A percentile compares a stretch with the other conserved stretches of the same genome.
phyloP scores from a whole-genome alignment of 495 filamentous ascomycete genomes.

The Neurospora sp. region DNA sequence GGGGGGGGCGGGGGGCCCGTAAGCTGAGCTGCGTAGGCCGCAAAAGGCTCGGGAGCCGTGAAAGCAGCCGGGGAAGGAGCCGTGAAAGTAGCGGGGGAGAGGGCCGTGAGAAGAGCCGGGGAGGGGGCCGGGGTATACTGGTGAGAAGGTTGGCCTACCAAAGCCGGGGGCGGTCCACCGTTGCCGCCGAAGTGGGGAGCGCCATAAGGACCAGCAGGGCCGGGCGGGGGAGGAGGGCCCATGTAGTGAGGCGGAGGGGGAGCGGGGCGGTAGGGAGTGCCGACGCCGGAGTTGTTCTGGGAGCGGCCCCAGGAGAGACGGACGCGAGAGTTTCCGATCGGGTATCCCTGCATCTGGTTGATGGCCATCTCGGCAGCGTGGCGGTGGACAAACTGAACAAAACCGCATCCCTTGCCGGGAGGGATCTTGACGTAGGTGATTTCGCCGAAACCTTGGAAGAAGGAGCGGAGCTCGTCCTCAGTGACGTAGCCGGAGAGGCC shows the following conservation, averaged over 20 bases:
- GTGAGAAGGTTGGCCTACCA: neutral
- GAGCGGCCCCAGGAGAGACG: constrained; percentile 94
- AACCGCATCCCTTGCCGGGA: constrained; percentile 96
- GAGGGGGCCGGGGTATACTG: neutral
- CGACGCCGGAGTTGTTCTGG: constrained; percentile 98
- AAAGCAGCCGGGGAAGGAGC: neutral
- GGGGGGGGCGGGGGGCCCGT: neutral
- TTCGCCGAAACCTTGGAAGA: constrained; percentile 99
- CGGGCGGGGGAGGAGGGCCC: constrained; percentile 16
- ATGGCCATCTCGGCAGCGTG: constrained; percentile 99
- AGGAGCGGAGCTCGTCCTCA: constrained; percentile 96
- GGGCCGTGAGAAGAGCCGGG: neutral
- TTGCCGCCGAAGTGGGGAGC: constrained; percentile 17
- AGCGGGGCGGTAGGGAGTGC: constrained; percentile 93
- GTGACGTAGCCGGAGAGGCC: constrained; percentile 97
- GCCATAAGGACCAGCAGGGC: constrained; percentile 18
- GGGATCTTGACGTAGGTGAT: constrained; percentile 99
- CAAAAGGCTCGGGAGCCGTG: neutral
- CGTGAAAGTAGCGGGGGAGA: neutral
- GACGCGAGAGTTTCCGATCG: constrained; percentile 97
- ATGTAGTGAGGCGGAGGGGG: constrained; percentile 77
- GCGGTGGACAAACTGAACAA: constrained; percentile 98
- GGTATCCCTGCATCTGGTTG: constrained; percentile 99
- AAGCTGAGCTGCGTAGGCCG: neutral
- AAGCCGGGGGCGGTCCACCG: neutral